Conservation (phyloP, 805 yeast genomes). For the Hanseniaspora guilliermondii region DNA sequence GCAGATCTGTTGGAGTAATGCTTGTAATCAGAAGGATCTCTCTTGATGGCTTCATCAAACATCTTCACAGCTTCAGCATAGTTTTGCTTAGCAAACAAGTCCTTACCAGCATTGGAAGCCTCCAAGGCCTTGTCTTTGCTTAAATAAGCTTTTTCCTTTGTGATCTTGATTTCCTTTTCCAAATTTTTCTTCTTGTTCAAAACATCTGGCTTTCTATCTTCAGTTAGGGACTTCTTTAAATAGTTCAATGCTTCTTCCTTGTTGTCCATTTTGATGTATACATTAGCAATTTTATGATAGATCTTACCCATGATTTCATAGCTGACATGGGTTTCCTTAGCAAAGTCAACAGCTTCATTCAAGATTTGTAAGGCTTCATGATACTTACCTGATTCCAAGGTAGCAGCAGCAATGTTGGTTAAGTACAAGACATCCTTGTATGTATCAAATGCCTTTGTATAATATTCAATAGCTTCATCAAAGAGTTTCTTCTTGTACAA, state of each 20-base stretch:
- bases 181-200: constrained; percentile 74
- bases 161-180: constrained; percentile 71
- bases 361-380: constrained; percentile 77
- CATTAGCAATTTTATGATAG: constrained; percentile 78
- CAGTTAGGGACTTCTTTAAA: constrained; percentile 87
- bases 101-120: constrained; percentile 88
- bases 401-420: constrained; percentile 96
- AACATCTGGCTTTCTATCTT: constrained; percentile 91
- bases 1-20: constrained; percentile 98
- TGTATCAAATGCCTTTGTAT: constrained; percentile 74
- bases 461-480: constrained; percentile 81
- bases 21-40: constrained; percentile 94
- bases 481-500: constrained; percentile 78
- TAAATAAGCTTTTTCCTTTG: constrained; percentile 66
- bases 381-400: constrained; percentile 86
- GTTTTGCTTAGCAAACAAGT: constrained; percentile 74
- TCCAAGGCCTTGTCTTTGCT: constrained; percentile 90
- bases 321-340: constrained; percentile 82
- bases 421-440: constrained; percentile 79
- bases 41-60: constrained; percentile 87
- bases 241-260: constrained; percentile 57
- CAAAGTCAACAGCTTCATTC: constrained; percentile 71
- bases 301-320: constrained; percentile 86
- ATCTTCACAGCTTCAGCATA: constrained; percentile 96
- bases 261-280: constrained; percentile 64